These are phyloP conservation scores for Colletotrichum coccodes DNA, from an alignment of 2,329 filamentous ascomycete genomes.

Conservation along the genomic window DNA sequence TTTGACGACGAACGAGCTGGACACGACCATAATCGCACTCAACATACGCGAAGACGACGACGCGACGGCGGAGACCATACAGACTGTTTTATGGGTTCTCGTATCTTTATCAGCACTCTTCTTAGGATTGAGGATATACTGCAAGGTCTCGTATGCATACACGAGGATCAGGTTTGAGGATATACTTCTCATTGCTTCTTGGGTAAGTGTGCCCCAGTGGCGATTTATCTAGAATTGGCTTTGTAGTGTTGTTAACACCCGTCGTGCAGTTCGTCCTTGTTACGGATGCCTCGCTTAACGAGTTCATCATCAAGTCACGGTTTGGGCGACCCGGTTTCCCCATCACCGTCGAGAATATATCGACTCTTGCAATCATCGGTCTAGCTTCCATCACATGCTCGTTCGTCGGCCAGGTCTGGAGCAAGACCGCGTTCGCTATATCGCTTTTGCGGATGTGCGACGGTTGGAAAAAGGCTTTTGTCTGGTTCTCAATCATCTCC, in stretches of 20 bases:
- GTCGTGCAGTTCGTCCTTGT: slow-evolving; percentile 3
- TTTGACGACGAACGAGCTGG: slow-evolving; percentile 3
- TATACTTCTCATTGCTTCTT: slow-evolving; percentile 37
- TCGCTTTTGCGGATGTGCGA: slow-evolving; percentile 44
- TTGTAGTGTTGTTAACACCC: background rate
- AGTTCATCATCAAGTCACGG: slow-evolving; percentile 31
- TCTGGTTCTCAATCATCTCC: slow-evolving; percentile 45
- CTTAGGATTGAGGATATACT: slow-evolving; percentile 37
- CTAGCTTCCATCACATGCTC: slow-evolving; percentile 39
- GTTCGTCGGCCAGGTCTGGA: slow-evolving; percentile 46
- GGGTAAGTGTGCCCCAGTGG: slow-evolving; percentile 28
- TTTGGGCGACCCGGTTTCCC: slow-evolving; percentile 25
- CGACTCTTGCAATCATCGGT: slow-evolving; percentile 26
- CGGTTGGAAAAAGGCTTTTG: slow-evolving; percentile 37
- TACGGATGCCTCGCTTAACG: slow-evolving; percentile 20
- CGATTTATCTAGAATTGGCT: too few species aligned
- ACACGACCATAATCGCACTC: slow-evolving; percentile 9
- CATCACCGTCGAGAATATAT: slow-evolving; percentile 5
- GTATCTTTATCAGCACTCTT: slow-evolving; percentile 35
- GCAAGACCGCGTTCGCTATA: slow-evolving; percentile 51
- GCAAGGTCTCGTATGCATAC: slow-evolving; percentile 36
- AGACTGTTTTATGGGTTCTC: slow-evolving; percentile 35
- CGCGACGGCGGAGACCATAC: background rate
- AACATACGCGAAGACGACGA: slow-evolving; percentile 24
- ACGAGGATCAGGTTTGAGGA: slow-evolving; percentile 41